A percentile compares a stretch with the other conserved stretches of the same genome.
phyloP scores from a whole-genome alignment of 1,284 basidiomycete species.

The Clitocybe nebularis region DNA sequence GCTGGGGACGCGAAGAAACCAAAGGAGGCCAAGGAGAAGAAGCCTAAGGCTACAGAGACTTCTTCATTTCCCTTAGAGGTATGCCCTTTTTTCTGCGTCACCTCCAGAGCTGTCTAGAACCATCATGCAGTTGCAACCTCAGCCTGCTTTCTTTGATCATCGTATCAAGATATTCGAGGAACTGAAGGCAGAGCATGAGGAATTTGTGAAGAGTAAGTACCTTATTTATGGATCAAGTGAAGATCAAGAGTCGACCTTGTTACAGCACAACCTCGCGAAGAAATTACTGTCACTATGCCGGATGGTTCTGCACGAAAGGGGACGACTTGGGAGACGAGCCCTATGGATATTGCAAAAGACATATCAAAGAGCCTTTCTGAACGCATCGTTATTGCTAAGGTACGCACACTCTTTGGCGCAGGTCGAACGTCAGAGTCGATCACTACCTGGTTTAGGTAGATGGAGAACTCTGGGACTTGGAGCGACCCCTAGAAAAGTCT shows the following conservation, averaged over 20 bases:
- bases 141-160: conserved; percentile 85
- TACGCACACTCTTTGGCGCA: conserved; percentile 24
- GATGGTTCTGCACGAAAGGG: conserved; percentile 85
- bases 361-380: conserved; percentile 90
- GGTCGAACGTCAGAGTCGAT: conserved; percentile 6
- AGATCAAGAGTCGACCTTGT: conserved; percentile 1
- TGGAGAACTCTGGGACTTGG: conserved; percentile 91
- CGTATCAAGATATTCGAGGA: conserved; percentile 90
- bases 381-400: conserved; percentile 91
- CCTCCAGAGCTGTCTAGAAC: conserved; percentile 8
- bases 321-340: conserved; percentile 94
- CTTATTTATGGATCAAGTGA: conserved; percentile 2
- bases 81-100: conserved; percentile 15
- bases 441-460: conserved; percentile 57
- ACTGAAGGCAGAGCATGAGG: conserved; percentile 85
- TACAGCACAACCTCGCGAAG: conserved; percentile 78
- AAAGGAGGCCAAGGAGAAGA: conserved; percentile 47
- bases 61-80: conserved; percentile 64
- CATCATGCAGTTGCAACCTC: conserved; percentile 66
- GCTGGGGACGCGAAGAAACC: conserved; percentile 22
- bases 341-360: conserved; percentile 87
- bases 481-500: conserved; percentile 85
- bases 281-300: conserved; percentile 83
- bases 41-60: conserved; percentile 39
- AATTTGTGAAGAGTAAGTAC: conserved; percentile 67